phyloP scores from a whole-genome alignment of 805 yeast genomes.

The Pichia cephalocereana region DNA sequence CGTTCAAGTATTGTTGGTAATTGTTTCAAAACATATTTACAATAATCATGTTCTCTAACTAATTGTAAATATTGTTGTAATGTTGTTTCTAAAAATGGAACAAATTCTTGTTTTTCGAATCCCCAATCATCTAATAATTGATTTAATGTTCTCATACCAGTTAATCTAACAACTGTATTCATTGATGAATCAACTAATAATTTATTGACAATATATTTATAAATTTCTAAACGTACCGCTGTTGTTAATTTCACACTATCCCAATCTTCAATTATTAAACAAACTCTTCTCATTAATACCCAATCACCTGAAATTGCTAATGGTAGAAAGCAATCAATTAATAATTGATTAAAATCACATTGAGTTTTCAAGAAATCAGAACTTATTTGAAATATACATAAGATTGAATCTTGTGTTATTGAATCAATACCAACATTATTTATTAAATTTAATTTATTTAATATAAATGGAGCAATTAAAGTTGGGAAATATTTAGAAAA shows the following conservation, averaged over 20 bases:
- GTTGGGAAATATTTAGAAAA: conserved; percentile 56
- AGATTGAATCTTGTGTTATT: conserved; percentile 66
- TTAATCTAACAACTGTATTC: conserved; percentile 74
- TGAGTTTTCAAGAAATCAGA: conserved; percentile 53
- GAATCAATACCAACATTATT: conserved; percentile 31
- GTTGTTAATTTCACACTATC: conserved; percentile 18
- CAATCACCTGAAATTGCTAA: conserved; percentile 43
- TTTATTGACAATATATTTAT: conserved; percentile 39
- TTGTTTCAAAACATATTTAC: conserved; percentile 61
- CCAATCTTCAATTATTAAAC: conserved; percentile 78
- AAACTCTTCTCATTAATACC: conserved; percentile 67
- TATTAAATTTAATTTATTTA: conserved; percentile 48
- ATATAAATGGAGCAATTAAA: conserved; percentile 41
- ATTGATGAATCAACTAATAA: conserved; percentile 18
- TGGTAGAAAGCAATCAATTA: conserved; percentile 58
- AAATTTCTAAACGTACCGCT: conserved; percentile 29
- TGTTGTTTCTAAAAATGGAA: conserved; percentile 44
- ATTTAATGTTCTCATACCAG: conserved; percentile 63
- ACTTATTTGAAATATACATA: conserved; percentile 77
- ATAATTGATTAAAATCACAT: conserved; percentile 60
- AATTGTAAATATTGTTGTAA: not conserved
- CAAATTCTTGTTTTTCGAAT: conserved; percentile 58
- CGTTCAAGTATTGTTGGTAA: conserved; percentile 54
- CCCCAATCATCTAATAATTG: conserved; percentile 80
- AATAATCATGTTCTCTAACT: conserved; percentile 49